Conservation (phyloP, 2,329 filamentous ascomycete genomes). For the Chaetothyriales sp. region DNA sequence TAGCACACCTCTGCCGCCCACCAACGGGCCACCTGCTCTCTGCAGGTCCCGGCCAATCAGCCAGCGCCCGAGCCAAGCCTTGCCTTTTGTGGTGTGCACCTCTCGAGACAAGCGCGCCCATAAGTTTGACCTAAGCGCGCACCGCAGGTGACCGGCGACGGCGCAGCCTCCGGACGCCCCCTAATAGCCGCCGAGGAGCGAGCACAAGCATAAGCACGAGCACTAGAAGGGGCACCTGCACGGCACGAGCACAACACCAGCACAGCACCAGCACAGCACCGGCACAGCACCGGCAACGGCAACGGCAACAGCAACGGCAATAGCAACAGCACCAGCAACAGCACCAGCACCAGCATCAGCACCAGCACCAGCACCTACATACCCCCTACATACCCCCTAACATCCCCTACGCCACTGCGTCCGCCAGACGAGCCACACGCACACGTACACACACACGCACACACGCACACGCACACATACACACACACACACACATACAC, state of each 20-base stretch:
- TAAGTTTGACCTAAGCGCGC: not conserved
- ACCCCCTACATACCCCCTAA: too few relatives aligned
- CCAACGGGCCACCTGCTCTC: not conserved
- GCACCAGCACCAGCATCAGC: not conserved
- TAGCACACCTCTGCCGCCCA: not conserved
- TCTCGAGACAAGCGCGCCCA: not conserved
- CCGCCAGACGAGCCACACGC: too few relatives aligned
- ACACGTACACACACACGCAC: too few relatives aligned
- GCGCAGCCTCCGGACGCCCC: not conserved
- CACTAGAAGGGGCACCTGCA: not conserved
- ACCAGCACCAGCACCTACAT: not conserved
- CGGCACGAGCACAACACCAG: not conserved
- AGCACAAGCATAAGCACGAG: too few relatives aligned
- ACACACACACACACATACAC: too few relatives aligned
- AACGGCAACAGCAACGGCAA: not conserved
- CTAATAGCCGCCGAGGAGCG: not conserved
- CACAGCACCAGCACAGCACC: not conserved
- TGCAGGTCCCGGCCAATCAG: not conserved
- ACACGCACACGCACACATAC: too few relatives aligned
- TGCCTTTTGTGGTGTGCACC: not conserved
- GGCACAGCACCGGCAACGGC: too few relatives aligned
- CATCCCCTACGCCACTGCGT: too few relatives aligned
- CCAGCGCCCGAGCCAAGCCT: not conserved
- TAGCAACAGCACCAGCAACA: not conserved
- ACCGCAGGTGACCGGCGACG: not conserved